Base-by-base conservation (phyloP, 2,329 filamentous ascomycete species). In the Myriosclerotinia scirpicola region DNA sequence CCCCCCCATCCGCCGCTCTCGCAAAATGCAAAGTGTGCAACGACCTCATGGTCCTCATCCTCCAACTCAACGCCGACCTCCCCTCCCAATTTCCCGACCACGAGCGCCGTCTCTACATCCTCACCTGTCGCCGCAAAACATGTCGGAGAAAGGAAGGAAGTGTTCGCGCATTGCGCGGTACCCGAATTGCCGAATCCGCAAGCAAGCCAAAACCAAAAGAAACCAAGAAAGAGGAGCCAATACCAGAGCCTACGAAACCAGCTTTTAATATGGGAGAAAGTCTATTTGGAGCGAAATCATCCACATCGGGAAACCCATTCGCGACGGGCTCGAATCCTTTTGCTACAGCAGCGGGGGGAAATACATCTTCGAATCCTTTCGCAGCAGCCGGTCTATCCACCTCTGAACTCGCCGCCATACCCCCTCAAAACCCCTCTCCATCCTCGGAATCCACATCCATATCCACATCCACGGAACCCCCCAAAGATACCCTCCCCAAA, bases 31-130 rank as follows among this genome's bases (percentile, higher is more conserved):
- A 91, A 79, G 85, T 91, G 71, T 99, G 95, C 85, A 91, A 92
- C 71, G 85, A 88, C 63, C 79, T 92, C 63, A 92, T 97, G 86
- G 88, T 87, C 1, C 84, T 98, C 14, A 85, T 99, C 3, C 85
- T 99, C 56, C 93, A 99, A 78, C 85, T 99, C 38, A 92, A 99
- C 78, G 93, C 87, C 73, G 93, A 97, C 76, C 84, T 98, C 4
- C 93, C 93, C 17, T 90, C 94, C 65, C 84, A 87, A 59, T 97
- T 97, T 75, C 90, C 93, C 1, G 87, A 89, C 66, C 92, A 98
- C 78, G 92, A 97, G 75, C 85, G 95, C 72, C 87, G 94, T 69
- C 77, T 99, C 22, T 98, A 97, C 75, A 83, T 99, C 15, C 93
- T 96, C 77, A 86, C 86, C 22, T 99, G 95, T 78, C 85, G 87